phyloP scores from a whole-genome alignment of 345 rosid species.

The Salix exigua region DNA sequence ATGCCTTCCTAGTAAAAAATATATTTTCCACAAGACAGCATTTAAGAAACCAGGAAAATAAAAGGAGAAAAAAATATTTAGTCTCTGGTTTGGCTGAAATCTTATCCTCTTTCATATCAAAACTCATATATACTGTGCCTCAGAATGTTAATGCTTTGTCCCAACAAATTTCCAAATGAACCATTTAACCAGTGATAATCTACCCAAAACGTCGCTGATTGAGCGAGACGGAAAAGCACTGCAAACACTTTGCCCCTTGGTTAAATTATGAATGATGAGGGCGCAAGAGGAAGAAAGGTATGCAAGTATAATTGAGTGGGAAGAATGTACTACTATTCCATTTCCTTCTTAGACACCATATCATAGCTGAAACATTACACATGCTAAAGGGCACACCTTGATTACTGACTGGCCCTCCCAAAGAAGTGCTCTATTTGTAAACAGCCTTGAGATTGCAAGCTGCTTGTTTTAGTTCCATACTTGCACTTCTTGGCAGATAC shows the following conservation, averaged over 20 bases:
- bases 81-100: too few species aligned
- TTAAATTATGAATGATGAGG: not conserved
- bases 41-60: not conserved
- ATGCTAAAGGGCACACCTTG: not conserved
- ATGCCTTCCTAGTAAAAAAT: not conserved
- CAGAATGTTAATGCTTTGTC: not conserved
- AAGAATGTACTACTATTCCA: not conserved
- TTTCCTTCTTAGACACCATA: not conserved
- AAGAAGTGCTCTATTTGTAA: constrained; percentile 87
- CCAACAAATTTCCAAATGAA: not conserved
- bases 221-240: not conserved
- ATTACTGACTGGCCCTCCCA: constrained; percentile 48
- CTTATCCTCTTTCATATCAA: not conserved
- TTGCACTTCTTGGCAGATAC: constrained; percentile 57
- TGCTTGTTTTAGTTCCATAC: constrained; percentile 43
- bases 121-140: not conserved
- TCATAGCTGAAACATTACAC: not conserved
- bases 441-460: constrained; percentile 55
- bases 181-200: not conserved
- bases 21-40: not conserved
- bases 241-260: not conserved
- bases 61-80: too few species aligned
- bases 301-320: not conserved
- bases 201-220: not conserved
- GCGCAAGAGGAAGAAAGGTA: not conserved